Evolutionary conservation across 2,329 filamentous ascomycete species (phyloP).

Genomic region (Alternaria arbusti): DNA sequence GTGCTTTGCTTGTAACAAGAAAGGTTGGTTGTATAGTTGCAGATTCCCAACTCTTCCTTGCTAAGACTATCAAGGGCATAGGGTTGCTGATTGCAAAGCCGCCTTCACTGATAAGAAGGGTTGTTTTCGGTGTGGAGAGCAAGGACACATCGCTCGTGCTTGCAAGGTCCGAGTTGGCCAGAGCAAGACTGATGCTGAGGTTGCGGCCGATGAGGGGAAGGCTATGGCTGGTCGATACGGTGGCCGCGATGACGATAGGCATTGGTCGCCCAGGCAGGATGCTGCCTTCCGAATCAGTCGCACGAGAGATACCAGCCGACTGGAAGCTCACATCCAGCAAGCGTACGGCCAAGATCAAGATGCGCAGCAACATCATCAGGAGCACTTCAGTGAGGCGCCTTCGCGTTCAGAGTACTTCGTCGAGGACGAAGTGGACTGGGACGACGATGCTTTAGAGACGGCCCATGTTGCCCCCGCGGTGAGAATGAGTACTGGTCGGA

Average conservation of each 20-base stretch:
- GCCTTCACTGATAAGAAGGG: not conserved
- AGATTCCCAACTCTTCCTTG: too few relatives aligned
- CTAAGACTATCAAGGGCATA: not conserved
- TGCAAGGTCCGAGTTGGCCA: not conserved
- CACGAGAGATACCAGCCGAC: not conserved
- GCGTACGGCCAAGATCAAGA: not conserved
- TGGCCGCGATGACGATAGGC: not conserved
- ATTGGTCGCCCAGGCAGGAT: not conserved
- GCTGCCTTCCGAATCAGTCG: not conserved
- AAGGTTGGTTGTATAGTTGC: not conserved
- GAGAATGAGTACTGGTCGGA: not conserved
- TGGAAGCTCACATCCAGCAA: not conserved
- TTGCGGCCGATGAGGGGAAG: not conserved
- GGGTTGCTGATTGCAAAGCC: not conserved
- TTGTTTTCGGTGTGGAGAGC: not conserved
- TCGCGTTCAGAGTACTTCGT: not conserved
- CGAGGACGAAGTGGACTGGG: slow-evolving; percentile 5
- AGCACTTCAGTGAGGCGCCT: not conserved
- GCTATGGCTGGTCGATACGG: not conserved
- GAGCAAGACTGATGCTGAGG: not conserved
- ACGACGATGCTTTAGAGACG: not conserved
- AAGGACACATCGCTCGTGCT: not conserved
- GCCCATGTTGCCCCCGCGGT: not conserved
- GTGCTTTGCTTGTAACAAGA: not conserved
- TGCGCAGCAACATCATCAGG: not conserved